Conservation (phyloP, 75 land plant genomes). For the Cryptomeria japonica region DNA sequence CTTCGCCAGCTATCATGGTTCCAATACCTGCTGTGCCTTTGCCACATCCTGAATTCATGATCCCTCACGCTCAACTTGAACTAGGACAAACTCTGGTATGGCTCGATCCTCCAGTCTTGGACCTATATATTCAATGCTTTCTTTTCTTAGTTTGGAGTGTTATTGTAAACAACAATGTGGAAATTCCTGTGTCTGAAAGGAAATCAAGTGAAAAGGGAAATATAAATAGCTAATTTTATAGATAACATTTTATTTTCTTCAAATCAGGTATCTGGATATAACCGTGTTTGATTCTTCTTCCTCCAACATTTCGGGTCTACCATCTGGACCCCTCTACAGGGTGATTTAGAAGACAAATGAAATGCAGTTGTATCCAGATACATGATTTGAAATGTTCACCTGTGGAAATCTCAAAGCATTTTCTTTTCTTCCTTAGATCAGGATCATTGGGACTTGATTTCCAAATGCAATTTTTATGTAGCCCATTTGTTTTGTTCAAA, state of each 20-base stretch:
- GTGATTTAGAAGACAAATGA: too few species aligned
- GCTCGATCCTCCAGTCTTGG: background rate
- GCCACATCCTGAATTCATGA: slow-evolving; percentile 37
- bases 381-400: too few species aligned
- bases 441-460: background rate
- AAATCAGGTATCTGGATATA: background rate
- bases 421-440: slow-evolving; percentile 1
- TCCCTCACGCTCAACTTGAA: slow-evolving; percentile 47
- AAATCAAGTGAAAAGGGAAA: background rate
- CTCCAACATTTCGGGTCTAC: too few species aligned
- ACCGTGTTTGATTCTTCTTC: too few species aligned
- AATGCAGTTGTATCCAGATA: too few species aligned
- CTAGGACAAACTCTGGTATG: slow-evolving; percentile 64
- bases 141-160: background rate
- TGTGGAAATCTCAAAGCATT: too few species aligned
- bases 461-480: background rate
- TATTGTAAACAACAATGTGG: background rate
- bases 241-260: background rate
- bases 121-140: background rate
- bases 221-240: background rate
- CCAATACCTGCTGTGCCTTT: slow-evolving; percentile 18
- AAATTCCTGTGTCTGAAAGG: background rate
- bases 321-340: too few species aligned
- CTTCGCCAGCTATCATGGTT: slow-evolving; percentile 14
- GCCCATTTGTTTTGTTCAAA: background rate